These are phyloP conservation scores for Alopecurus myosuroides DNA, from an alignment of 176 grass and related monocot species.

Conservation along the genomic window DNA sequence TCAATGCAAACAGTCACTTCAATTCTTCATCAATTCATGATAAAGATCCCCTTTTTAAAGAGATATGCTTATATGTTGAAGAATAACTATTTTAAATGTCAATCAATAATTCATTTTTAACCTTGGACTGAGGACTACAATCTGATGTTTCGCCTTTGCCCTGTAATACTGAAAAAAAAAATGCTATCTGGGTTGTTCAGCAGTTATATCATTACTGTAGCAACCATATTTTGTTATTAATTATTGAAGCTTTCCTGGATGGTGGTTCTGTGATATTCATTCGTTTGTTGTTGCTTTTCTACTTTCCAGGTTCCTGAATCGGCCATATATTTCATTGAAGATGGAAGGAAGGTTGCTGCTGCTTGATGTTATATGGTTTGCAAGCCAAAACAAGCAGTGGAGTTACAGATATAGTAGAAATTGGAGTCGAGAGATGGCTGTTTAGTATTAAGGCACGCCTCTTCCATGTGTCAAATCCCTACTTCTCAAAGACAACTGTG, in stretches of 20 bases:
- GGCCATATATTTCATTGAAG: constrained; percentile 95
- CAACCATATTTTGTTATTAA: background rate
- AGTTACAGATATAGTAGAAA: constrained; percentile 31
- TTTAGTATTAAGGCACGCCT: background rate
- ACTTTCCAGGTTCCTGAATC: constrained; percentile 68
- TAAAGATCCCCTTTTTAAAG: background rate
- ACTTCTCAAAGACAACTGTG: background rate
- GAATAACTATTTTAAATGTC: background rate
- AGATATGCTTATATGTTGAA: background rate
- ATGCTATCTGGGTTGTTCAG: background rate
- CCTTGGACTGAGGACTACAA: background rate
- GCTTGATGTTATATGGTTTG: constrained; percentile 43
- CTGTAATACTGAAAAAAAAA: background rate
- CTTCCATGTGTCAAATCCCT: background rate
- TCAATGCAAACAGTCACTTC: background rate
- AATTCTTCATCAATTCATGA: background rate
- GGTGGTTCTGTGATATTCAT: background rate
- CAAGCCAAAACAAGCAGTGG: background rate
- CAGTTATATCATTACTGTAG: background rate
- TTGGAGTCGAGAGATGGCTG: background rate
- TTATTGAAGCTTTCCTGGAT: background rate
- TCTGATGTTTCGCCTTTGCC: background rate
- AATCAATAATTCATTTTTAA: background rate
- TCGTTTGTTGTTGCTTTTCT: background rate
- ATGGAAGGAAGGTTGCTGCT: constrained; percentile 90